These are phyloP conservation scores for Mesembryanthemum crystallinum DNA, from an alignment of 148 eudicot genomes.

Conservation along the genomic window DNA sequence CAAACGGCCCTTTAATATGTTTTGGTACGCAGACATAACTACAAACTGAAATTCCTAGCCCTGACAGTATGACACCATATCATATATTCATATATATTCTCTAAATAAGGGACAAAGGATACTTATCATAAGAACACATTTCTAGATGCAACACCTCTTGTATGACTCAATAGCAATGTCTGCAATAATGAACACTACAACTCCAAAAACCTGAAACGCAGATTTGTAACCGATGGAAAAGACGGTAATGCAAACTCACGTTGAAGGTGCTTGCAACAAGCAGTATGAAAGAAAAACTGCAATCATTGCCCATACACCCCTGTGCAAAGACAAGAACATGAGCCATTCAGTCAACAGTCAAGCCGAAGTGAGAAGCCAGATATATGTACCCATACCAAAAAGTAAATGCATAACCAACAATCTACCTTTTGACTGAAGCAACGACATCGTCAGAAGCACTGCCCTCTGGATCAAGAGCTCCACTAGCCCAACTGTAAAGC, in stretches of 20 bases:
- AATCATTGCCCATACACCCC: constrained; percentile 98
- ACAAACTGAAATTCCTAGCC: not conserved
- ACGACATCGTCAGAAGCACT: constrained; percentile 59
- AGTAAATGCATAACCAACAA: not conserved
- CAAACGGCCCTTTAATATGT: too few species aligned
- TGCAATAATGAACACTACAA: not conserved
- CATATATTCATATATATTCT: too few species aligned
- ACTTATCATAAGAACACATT: not conserved
- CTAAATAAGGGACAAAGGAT: not conserved
- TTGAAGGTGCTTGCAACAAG: constrained; percentile 95
- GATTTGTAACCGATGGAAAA: not conserved
- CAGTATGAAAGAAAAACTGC: constrained; percentile 93
- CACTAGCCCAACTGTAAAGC: constrained; percentile 81
- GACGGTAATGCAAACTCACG: constrained; percentile 50
- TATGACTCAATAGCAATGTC: not conserved
- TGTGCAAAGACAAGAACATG: constrained; percentile 29
- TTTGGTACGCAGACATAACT: not conserved
- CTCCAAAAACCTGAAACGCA: not conserved
- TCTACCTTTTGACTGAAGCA: constrained; percentile 82
- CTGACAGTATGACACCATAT: too few species aligned
- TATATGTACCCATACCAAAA: not conserved
- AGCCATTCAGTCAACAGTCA: constrained; percentile 1
- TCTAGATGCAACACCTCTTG: not conserved
- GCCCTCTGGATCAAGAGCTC: constrained; percentile 88
- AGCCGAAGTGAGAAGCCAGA: not conserved